A percentile compares a stretch with the other conserved stretches of the same genome.
Evolutionary conservation across 768 basidiomycete genomes (phyloP).

Genomic region (Boletus huronensis): DNA sequence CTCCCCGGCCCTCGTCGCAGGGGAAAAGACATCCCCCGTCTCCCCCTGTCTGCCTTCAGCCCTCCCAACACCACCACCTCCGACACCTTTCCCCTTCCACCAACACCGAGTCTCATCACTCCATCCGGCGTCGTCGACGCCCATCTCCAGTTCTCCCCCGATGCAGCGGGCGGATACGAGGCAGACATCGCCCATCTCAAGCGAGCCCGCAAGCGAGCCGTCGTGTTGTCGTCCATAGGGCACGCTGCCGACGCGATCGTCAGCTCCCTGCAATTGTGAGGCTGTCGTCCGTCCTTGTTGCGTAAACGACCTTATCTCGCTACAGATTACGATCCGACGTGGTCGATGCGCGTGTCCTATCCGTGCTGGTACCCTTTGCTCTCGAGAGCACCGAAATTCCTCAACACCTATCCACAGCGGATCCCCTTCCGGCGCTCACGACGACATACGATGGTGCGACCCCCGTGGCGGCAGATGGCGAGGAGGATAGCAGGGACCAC

Average conservation of each 20-base stretch:
- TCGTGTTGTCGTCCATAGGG: conserved; percentile 53
- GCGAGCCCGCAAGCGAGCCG: conserved; percentile 50
- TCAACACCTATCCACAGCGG: conserved; percentile 28
- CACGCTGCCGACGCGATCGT: conserved; percentile 37
- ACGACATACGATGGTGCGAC: conserved; percentile 52
- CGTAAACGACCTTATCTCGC: neutral
- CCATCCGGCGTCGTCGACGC: conserved; percentile 67
- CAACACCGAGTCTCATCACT: conserved; percentile 63
- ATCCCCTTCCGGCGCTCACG: conserved; percentile 37
- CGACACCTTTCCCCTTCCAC: conserved; percentile 64
- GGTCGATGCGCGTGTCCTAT: conserved; percentile 42
- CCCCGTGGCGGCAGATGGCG: conserved; percentile 30
- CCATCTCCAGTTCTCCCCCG: conserved; percentile 47
- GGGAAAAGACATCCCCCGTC: conserved; percentile 62
- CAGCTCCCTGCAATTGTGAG: conserved; percentile 41
- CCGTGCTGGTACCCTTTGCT: conserved; percentile 59
- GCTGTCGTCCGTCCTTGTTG: neutral
- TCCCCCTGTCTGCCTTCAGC: conserved; percentile 74
- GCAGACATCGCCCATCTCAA: conserved; percentile 40
- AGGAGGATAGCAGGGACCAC: conserved; percentile 14
- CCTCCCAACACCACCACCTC: conserved; percentile 65
- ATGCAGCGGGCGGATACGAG: conserved; percentile 18
- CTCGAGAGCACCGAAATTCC: conserved; percentile 47
- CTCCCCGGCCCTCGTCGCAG: conserved; percentile 49
- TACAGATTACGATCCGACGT: conserved; percentile 17